Evolutionary conservation across 2,329 filamentous ascomycete genomes (phyloP).

Genomic region (Colletotrichum sp.): DNA sequence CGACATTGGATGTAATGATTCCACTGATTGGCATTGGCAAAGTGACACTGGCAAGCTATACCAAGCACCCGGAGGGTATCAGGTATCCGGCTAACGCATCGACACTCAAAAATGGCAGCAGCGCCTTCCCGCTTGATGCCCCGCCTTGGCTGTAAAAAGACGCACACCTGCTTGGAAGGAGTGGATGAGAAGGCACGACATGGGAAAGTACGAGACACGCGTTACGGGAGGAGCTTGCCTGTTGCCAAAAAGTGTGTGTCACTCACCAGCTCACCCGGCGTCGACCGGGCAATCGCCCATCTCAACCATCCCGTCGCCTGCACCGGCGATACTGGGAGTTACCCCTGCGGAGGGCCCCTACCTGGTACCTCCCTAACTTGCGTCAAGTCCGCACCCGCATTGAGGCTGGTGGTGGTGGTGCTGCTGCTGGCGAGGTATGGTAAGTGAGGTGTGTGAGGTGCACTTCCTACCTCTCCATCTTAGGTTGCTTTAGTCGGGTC

Average conservation of each 20-base stretch:
- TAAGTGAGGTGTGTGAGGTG: no score
- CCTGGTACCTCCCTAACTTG: slow-evolving; percentile 16
- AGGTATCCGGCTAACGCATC: slow-evolving; percentile 8
- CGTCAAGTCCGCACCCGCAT: background rate
- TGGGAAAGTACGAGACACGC: background rate
- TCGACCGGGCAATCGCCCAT: slow-evolving; percentile 8
- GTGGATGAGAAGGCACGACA: slow-evolving; percentile 13
- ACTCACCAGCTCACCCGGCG: slow-evolving; percentile 11
- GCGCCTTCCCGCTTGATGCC: slow-evolving; percentile 6
- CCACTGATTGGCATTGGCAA: no score
- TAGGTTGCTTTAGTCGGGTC: background rate
- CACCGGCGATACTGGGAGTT: background rate
- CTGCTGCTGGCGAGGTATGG: no score
- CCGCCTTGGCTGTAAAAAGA: slow-evolving; percentile 19
- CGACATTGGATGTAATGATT: no score
- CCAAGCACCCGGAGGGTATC: background rate
- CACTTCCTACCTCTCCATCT: background rate
- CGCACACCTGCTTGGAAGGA: slow-evolving; percentile 17
- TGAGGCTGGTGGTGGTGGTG: no score
- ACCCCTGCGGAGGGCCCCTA: slow-evolving; percentile 10
- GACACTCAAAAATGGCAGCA: background rate
- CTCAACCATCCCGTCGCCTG: background rate
- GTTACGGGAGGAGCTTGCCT: background rate
- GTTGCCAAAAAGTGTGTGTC: slow-evolving; percentile 9
- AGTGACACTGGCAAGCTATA: background rate